A percentile compares a stretch with the other conserved stretches of the same genome.
Conservation (phyloP, 495 filamentous ascomycete species). For the Xylaria acuta region DNA sequence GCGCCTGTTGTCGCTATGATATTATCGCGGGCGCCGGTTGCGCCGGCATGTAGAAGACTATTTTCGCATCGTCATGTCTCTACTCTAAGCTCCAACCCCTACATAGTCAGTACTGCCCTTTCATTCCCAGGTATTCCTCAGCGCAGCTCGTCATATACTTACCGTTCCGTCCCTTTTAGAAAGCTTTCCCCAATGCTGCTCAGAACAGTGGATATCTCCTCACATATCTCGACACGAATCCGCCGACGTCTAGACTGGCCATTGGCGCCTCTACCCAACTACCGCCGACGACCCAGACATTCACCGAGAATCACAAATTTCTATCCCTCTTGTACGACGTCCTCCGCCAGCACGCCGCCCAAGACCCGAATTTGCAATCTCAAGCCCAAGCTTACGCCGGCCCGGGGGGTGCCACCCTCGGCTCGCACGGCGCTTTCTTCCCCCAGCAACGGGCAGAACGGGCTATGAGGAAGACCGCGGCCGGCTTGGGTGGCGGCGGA, state of each 20-base stretch:
- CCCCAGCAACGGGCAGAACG: slow-evolving; percentile 43
- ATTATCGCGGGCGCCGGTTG: slow-evolving; percentile 32
- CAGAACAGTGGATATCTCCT: slow-evolving; percentile 62
- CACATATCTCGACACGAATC: slow-evolving; percentile 74
- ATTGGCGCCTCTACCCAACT: slow-evolving; percentile 76
- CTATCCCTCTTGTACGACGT: slow-evolving; percentile 76
- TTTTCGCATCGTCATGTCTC: slow-evolving; percentile 37
- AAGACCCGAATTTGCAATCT: slow-evolving; percentile 73
- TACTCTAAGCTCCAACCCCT: slow-evolving; percentile 49
- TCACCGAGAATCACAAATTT: slow-evolving; percentile 80
- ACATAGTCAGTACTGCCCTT: slow-evolving; percentile 49
- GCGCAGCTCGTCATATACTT: slow-evolving; percentile 25
- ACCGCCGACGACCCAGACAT: slow-evolving; percentile 77
- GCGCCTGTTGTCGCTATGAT: slow-evolving; percentile 29
- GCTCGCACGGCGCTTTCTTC: slow-evolving; percentile 69
- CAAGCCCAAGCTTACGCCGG: slow-evolving; percentile 84
- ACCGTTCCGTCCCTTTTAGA: slow-evolving; percentile 56
- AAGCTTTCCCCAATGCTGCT: slow-evolving; percentile 66
- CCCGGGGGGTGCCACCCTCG: slow-evolving; percentile 73
- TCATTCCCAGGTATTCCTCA: neutral
- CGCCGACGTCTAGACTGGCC: slow-evolving; percentile 70
- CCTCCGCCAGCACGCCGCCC: slow-evolving; percentile 68
- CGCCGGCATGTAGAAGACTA: slow-evolving; percentile 30
- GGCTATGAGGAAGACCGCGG: slow-evolving; percentile 28
- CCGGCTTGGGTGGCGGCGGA: slow-evolving; percentile 50